Percentiles rank a stretch among this genome's conserved stretches.
These are phyloP conservation scores for Geotrichum phurueaensis DNA, from an alignment of 1,139 yeast species.

Conservation along the genomic window DNA sequence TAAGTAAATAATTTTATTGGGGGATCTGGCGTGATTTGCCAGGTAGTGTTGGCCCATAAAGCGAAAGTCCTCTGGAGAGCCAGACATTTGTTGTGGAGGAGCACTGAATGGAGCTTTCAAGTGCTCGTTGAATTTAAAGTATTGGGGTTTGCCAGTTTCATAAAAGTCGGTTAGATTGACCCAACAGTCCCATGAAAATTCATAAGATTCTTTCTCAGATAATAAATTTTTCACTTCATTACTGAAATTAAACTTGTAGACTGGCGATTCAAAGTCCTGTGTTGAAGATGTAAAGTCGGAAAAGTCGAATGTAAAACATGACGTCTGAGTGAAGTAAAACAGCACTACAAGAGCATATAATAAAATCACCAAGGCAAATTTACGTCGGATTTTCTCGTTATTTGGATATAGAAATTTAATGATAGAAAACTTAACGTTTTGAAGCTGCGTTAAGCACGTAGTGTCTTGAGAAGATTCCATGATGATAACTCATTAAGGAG, in stretches of 20 bases:
- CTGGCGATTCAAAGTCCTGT: neutral
- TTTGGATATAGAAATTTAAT: neutral
- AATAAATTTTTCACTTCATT: neutral
- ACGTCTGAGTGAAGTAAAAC: neutral
- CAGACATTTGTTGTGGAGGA: constrained; percentile 24
- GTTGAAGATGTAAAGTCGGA: neutral
- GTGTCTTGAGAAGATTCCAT: neutral
- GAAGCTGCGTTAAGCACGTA: neutral
- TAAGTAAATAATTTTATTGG: constrained; percentile 27
- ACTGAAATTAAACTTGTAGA: neutral
- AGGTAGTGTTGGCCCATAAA: constrained; percentile 29
- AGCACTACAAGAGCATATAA: too few species aligned
- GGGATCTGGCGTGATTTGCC: constrained; percentile 24
- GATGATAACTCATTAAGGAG: neutral
- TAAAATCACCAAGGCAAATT: neutral
- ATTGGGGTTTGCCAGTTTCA: constrained; percentile 14
- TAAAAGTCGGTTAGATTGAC: constrained; percentile 26
- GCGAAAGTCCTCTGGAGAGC: constrained; percentile 25
- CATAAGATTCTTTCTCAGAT: constrained; percentile 19
- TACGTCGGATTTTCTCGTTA: neutral
- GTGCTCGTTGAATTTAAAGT: neutral
- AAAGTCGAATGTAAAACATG: neutral
- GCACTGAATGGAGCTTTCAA: constrained; percentile 13
- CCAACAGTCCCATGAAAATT: constrained; percentile 31
- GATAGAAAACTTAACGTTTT: neutral